Evolutionary conservation across 345 rosid genomes (phyloP).

Genomic region (Hibiscus tridactylites): DNA sequence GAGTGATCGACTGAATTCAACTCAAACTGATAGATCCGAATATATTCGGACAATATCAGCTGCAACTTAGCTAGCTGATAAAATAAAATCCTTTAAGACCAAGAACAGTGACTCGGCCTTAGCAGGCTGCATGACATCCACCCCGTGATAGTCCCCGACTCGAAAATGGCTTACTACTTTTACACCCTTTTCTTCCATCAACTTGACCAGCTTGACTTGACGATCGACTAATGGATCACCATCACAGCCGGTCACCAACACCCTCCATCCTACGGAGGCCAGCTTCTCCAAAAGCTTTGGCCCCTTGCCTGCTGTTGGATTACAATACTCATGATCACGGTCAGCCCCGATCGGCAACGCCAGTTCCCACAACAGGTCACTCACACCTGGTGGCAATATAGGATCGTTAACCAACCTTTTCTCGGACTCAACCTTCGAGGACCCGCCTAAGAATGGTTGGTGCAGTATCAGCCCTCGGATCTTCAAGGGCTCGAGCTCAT

Average conservation of each 20-base stretch:
- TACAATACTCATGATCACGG: slow-evolving; percentile 52
- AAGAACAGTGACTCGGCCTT: slow-evolving; percentile 1
- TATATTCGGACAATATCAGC: background rate
- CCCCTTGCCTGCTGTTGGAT: slow-evolving; percentile 35
- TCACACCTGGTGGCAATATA: slow-evolving; percentile 13
- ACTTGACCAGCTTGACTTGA: slow-evolving; percentile 24
- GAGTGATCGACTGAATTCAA: too few species aligned
- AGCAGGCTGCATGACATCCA: slow-evolving; percentile 2
- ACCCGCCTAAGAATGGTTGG: slow-evolving; percentile 59
- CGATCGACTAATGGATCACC: slow-evolving; percentile 47
- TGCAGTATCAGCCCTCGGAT: slow-evolving; percentile 58
- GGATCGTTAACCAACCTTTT: slow-evolving; percentile 1
- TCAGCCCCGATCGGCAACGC: slow-evolving; percentile 39
- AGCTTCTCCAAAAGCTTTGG: slow-evolving; percentile 1
- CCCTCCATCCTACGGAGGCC: slow-evolving; percentile 32
- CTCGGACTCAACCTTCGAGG: slow-evolving; percentile 8
- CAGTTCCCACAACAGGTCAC: slow-evolving; percentile 50
- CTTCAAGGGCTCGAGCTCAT: slow-evolving; percentile 25
- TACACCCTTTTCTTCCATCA: slow-evolving; percentile 37
- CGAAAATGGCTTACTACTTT: slow-evolving; percentile 11
- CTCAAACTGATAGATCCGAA: too few species aligned
- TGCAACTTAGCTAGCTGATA: background rate
- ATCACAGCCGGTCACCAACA: slow-evolving; percentile 32
- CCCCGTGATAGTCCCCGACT: background rate
- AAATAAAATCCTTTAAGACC: slow-evolving; percentile 1